phyloP scores from a whole-genome alignment of 306 rosid species.

The Rosa lucieae region DNA sequence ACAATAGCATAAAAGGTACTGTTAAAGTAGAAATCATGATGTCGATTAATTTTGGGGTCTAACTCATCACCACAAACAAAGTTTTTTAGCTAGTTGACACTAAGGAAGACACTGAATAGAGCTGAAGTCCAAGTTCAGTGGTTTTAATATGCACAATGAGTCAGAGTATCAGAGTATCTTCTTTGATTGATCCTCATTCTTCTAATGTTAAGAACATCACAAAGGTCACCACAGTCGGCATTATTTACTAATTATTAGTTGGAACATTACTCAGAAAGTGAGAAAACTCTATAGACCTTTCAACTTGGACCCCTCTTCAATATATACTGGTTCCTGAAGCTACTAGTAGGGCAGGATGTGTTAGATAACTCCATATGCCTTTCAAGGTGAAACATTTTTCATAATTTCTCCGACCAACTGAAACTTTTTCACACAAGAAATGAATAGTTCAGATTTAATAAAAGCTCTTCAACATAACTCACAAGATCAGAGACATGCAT shows the following conservation, averaged over 20 bases:
- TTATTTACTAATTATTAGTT: conserved; percentile 30
- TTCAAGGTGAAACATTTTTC: background rate
- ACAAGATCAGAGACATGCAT: conserved; percentile 1
- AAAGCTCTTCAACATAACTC: background rate
- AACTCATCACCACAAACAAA: conserved; percentile 25
- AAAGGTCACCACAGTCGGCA: conserved; percentile 13
- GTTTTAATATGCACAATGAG: conserved; percentile 39
- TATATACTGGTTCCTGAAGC: conserved; percentile 27
- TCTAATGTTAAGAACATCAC: conserved; percentile 47
- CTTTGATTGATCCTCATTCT: conserved; percentile 36
- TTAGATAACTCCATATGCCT: background rate
- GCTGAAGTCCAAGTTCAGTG: conserved; percentile 65
- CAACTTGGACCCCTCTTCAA: conserved; percentile 40
- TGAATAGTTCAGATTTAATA: background rate
- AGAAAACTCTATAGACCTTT: conserved; percentile 11
- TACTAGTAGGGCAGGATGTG: conserved; percentile 39
- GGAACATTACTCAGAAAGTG: conserved; percentile 23
- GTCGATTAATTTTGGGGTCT: conserved; percentile 25
- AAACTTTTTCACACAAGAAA: background rate
- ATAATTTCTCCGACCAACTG: background rate
- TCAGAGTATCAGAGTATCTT: conserved; percentile 25
- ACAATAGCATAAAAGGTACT: conserved; percentile 12
- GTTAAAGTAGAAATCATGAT: conserved; percentile 15
- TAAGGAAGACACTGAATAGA: conserved; percentile 7
- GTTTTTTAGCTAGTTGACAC: conserved; percentile 19